Percentiles rank a stretch among this genome's conserved stretches.
phyloP scores from a whole-genome alignment of 2,329 filamentous ascomycete species.

The Scleromitrula shiraiana region DNA sequence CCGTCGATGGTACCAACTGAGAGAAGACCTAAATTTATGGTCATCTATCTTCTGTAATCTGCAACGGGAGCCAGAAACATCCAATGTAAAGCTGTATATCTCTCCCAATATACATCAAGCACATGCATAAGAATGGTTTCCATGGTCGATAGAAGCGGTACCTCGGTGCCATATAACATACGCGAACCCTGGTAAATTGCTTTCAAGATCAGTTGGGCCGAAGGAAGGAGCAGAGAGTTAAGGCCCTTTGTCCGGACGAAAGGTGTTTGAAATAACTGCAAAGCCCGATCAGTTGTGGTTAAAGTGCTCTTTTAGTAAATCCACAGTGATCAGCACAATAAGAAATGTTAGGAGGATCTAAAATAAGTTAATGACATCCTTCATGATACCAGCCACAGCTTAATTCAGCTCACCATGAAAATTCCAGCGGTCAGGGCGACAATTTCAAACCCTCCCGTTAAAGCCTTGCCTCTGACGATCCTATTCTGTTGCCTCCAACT shows the following conservation, averaged over 20 bases:
- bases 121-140: background rate
- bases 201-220: background rate
- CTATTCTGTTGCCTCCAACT: constrained; percentile 55
- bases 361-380: constrained; percentile 1
- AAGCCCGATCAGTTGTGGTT: background rate
- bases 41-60: background rate
- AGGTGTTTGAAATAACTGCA: background rate
- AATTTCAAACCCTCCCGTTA: constrained; percentile 52
- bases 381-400: background rate
- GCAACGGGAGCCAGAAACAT: background rate
- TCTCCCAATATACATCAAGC: background rate
- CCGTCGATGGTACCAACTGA: background rate
- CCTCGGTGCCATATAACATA: background rate
- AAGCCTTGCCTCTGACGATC: constrained; percentile 47
- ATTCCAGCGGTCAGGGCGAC: constrained; percentile 38
- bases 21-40: background rate
- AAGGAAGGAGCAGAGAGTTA: background rate
- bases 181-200: background rate
- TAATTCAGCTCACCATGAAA: constrained; percentile 38
- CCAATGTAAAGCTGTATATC: background rate
- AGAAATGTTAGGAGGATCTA: constrained; percentile 26
- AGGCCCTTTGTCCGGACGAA: background rate
- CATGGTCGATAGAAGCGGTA: background rate
- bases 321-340: constrained; percentile 23
- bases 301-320: constrained; percentile 24